These are phyloP conservation scores for Herpetospermum pedunculosum DNA, from an alignment of 306 rosid species.

Conservation along the genomic window DNA sequence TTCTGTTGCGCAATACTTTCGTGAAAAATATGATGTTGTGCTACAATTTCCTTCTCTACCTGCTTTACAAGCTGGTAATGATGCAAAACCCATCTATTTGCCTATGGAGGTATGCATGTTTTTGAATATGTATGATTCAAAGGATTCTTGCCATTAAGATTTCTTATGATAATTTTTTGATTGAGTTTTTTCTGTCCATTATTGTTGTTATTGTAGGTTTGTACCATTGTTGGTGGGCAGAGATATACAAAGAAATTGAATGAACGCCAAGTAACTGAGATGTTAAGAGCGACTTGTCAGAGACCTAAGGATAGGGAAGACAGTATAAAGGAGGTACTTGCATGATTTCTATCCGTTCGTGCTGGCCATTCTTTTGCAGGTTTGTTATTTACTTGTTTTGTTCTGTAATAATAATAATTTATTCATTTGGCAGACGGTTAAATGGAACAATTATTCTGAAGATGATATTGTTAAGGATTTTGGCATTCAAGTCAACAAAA, in stretches of 20 bases:
- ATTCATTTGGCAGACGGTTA: constrained; percentile 19
- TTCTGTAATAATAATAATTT: background rate
- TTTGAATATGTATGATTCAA: background rate
- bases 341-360: background rate
- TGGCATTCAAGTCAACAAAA: constrained; percentile 29
- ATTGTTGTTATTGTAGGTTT: constrained; percentile 24
- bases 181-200: background rate
- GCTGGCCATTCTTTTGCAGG: background rate
- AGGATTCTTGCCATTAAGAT: background rate
- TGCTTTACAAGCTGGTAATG: constrained; percentile 67
- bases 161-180: background rate
- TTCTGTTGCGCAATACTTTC: constrained; percentile 36
- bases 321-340: constrained; percentile 20
- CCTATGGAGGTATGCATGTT: constrained; percentile 62
- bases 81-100: constrained; percentile 36
- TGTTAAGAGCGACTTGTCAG: constrained; percentile 61
- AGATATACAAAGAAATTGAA: constrained; percentile 46
- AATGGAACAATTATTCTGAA: constrained; percentile 4
- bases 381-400: background rate
- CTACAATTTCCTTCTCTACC: constrained; percentile 26
- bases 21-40: constrained; percentile 22
- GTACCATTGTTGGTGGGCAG: constrained; percentile 46
- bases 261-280: constrained; percentile 41
- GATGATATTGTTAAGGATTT: constrained; percentile 26
- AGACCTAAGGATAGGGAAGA: constrained; percentile 28